Evolutionary conservation across 148 eudicot species (phyloP).

Genomic region (Rhododendron mucronatum): DNA sequence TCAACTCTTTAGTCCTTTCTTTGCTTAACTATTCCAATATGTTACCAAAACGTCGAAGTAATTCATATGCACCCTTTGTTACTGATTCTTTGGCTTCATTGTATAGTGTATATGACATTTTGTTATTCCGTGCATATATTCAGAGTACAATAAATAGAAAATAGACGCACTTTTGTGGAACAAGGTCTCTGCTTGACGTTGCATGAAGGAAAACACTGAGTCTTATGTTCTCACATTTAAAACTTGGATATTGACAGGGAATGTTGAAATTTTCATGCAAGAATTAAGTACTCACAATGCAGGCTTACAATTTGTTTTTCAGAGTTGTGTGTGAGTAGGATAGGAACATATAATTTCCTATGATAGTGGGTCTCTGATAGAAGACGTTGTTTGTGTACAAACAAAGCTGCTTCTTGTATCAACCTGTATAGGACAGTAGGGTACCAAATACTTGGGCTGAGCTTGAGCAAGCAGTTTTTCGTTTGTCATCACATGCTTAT

Average conservation of each 20-base stretch:
- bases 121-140: background rate
- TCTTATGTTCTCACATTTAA: background rate
- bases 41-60: background rate
- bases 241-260: background rate
- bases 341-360: background rate
- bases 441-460: background rate
- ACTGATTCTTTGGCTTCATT: background rate
- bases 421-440: background rate
- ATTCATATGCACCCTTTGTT: background rate
- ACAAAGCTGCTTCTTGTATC: background rate
- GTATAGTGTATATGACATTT: background rate
- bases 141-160: background rate
- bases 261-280: background rate
- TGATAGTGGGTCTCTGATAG: background rate
- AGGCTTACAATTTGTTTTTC: background rate
- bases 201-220: background rate
- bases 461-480: background rate
- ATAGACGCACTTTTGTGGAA: background rate
- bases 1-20: background rate
- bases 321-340: background rate
- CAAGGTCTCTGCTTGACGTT: background rate
- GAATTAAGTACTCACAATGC: background rate
- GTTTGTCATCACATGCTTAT: background rate
- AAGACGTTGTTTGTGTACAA: background rate
- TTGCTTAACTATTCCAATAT: background rate